These are phyloP conservation scores for Niebla homalea DNA, from an alignment of 495 filamentous ascomycete species.

Conservation along the genomic window DNA sequence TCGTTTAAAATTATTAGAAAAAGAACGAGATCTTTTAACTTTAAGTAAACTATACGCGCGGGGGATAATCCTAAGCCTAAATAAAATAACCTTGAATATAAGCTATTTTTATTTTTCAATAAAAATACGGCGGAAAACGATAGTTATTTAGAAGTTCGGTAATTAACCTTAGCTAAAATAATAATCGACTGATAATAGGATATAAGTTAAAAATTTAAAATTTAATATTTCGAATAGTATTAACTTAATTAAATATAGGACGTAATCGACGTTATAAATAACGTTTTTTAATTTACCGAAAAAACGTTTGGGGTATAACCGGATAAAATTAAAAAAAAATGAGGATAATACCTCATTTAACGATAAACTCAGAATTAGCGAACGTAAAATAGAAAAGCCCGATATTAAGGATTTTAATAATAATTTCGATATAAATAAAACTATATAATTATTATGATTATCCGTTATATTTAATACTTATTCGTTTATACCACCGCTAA, in stretches of 20 bases:
- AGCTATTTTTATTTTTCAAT: neutral
- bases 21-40: neutral
- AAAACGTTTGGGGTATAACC: too few relatives aligned
- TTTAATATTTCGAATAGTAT: neutral
- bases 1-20: neutral
- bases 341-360: neutral
- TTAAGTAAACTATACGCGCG: neutral
- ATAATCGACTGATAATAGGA: neutral
- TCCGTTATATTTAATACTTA: too few relatives aligned
- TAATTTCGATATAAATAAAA: too few relatives aligned
- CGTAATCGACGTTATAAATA: neutral
- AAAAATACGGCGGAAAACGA: too few relatives aligned
- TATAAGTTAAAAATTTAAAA: neutral
- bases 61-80: neutral
- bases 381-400: neutral
- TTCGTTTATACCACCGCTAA: too few relatives aligned
- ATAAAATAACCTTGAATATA: neutral
- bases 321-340: neutral
- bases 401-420: too few relatives aligned
- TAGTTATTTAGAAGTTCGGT: neutral
- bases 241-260: slow-evolving; percentile 1
- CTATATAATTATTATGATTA: neutral
- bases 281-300: too few relatives aligned
- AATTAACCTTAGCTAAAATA: neutral
- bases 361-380: neutral